Percentiles rank a stretch among this genome's conserved stretches.
These are phyloP conservation scores for Trametes coccinea DNA, from an alignment of 768 basidiomycete species.

Conservation along the genomic window DNA sequence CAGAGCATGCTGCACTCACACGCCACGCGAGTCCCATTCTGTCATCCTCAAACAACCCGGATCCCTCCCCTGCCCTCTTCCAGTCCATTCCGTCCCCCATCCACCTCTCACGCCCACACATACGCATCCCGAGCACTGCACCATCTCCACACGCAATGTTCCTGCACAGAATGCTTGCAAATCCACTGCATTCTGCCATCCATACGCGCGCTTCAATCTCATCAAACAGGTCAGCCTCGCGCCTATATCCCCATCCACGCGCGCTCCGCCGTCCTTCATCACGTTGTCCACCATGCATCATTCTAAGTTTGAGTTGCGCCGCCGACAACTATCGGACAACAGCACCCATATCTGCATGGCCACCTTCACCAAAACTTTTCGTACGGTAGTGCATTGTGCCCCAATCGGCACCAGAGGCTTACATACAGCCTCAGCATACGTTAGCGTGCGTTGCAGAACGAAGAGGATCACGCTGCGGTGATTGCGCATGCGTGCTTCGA, in stretches of 20 bases:
- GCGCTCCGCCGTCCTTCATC: not conserved
- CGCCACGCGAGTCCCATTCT: not conserved
- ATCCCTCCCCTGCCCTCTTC: not conserved
- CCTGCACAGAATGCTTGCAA: not conserved
- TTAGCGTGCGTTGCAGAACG: not conserved
- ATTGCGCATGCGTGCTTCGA: not conserved
- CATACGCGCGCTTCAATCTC: not conserved
- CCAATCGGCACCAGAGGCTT: too few species aligned
- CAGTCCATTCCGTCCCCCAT: not conserved
- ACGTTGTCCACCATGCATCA: not conserved
- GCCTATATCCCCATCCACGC: not conserved
- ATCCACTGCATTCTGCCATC: not conserved
- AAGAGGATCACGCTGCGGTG: not conserved
- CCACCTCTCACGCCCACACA: not conserved
- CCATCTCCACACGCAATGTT: not conserved
- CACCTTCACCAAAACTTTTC: too few species aligned
- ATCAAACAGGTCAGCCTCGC: not conserved
- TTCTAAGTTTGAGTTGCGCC: too few species aligned
- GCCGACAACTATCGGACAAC: too few species aligned
- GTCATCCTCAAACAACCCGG: slow-evolving; percentile 6
- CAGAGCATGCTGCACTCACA: not conserved
- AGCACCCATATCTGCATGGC: too few species aligned
- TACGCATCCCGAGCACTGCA: not conserved
- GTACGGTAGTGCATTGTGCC: too few species aligned
- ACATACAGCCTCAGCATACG: not conserved